phyloP scores from a whole-genome alignment of 495 filamentous ascomycete species.

The Penicillium salamii region DNA sequence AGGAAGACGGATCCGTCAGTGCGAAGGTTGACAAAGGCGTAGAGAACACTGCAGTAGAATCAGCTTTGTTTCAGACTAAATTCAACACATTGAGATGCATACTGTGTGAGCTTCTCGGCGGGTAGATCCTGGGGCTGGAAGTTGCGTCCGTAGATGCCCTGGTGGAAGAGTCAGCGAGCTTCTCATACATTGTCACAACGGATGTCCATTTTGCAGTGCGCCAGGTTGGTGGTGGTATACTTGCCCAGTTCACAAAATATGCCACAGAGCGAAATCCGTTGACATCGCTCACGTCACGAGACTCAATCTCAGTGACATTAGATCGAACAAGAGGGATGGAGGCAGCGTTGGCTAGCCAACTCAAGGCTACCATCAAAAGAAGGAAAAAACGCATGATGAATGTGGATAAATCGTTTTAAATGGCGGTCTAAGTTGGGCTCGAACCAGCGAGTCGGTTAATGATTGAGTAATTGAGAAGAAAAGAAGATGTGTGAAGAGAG shows the following conservation, averaged over 20 bases:
- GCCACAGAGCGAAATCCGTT: conserved; percentile 64
- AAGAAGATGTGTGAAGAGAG: neutral
- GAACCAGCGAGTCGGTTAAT: conserved; percentile 9
- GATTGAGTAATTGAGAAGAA: too few species aligned
- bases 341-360: conserved; percentile 13
- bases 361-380: conserved; percentile 9
- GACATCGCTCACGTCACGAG: conserved; percentile 8
- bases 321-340: conserved; percentile 2
- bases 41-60: conserved; percentile 52
- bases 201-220: too few species aligned
- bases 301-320: conserved; percentile 6
- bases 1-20: conserved; percentile 63
- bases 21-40: conserved; percentile 72
- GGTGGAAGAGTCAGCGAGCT: neutral
- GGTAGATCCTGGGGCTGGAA: conserved; percentile 75
- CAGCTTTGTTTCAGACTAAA: too few species aligned
- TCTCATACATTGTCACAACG: too few species aligned
- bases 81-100: too few species aligned
- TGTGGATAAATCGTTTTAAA: neutral
- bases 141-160: conserved; percentile 73
- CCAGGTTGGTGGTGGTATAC: too few species aligned
- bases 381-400: conserved; percentile 15
- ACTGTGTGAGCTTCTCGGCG: conserved; percentile 70
- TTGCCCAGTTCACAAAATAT: conserved; percentile 81
- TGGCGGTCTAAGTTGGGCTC: neutral